These are phyloP conservation scores for Colletotrichum sp. DNA, from an alignment of 2,329 filamentous ascomycete species.

Conservation along the genomic window DNA sequence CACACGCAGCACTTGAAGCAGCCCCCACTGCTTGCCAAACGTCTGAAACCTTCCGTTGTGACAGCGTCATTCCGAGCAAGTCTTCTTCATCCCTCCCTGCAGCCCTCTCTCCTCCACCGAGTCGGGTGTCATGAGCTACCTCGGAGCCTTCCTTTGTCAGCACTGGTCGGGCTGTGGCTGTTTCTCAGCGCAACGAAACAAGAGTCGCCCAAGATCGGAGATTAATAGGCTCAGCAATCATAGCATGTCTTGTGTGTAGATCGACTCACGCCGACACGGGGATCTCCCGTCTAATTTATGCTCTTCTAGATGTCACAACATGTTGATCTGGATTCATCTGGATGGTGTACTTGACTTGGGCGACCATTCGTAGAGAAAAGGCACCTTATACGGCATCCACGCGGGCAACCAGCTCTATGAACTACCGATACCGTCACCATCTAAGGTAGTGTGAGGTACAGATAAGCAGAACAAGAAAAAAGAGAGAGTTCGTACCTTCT, in stretches of 20 bases:
- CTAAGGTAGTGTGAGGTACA: too few relatives aligned
- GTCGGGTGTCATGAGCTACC: not conserved
- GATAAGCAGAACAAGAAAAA: too few relatives aligned
- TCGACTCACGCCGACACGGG: not conserved
- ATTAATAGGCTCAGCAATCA: not conserved
- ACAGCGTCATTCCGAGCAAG: not conserved
- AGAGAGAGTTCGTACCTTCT: not conserved
- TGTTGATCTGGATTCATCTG: not conserved
- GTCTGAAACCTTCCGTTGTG: constrained; percentile 12
- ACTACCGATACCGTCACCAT: not conserved
- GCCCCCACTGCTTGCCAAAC: constrained; percentile 13
- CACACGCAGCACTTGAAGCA: not conserved
- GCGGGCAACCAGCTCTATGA: not conserved
- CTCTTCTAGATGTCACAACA: not conserved
- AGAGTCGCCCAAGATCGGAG: not conserved
- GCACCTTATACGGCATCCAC: not conserved
- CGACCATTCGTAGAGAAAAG: too few relatives aligned
- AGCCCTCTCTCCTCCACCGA: too few relatives aligned
- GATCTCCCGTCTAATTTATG: not conserved
- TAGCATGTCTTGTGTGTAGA: not conserved
- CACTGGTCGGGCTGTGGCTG: not conserved
- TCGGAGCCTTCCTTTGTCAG: not conserved
- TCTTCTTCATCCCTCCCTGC: not conserved
- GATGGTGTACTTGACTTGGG: not conserved
- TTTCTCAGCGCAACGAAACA: not conserved